Evolutionary conservation across 257 asterid genomes (phyloP), one percentile per base, ranked within the genome.

Genomic region (Orobanche coerulescens): DNA sequence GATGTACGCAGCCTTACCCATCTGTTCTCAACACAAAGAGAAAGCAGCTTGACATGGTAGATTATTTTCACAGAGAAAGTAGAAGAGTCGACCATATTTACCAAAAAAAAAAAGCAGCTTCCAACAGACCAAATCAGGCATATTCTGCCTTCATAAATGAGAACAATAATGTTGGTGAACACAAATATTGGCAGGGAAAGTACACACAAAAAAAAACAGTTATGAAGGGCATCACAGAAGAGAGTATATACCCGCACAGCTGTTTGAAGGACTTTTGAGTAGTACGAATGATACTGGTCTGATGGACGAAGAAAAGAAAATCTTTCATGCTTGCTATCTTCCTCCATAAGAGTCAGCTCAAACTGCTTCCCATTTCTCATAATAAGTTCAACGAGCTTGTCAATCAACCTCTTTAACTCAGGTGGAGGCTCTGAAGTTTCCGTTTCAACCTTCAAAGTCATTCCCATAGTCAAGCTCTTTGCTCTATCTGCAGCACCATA

Each of bases 271-370:
- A 79, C 79, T 62, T 82, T 77, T 19, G 76, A 63, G 74, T 86
- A 89, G 78, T 86, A 93, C 8, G 95, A 73, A 76, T 93, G 86
- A 80, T 86, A 86, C 73, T 73, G 88, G 71, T 86, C 76, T 58
- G 95, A 78, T 25, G 91, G 89, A 16, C 81, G 80, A 67, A 93
- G 98, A 78, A 93, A 93, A 11, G 95, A 79, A 71, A 93, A 93
- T 68, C 85, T 76, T 66, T 79, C 87, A 13, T 75, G 89, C 72
- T 79, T 74, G 36, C 72, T 58, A 61, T 89, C 95, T 73, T 89
- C 96, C 68, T 93, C 97, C 49, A 84, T 69, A 49, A 93, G 82
- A 51, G 91, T 70, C 34, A 82, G 75, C 76, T 86, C 98, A 80
- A 93, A 93, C 73, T 81, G 88, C 76, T 78, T 83, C 64, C 96